These are phyloP conservation scores for Coemansia sp. DNA, from an alignment of 192 early-diverging fungal species.

Conservation along the genomic window DNA sequence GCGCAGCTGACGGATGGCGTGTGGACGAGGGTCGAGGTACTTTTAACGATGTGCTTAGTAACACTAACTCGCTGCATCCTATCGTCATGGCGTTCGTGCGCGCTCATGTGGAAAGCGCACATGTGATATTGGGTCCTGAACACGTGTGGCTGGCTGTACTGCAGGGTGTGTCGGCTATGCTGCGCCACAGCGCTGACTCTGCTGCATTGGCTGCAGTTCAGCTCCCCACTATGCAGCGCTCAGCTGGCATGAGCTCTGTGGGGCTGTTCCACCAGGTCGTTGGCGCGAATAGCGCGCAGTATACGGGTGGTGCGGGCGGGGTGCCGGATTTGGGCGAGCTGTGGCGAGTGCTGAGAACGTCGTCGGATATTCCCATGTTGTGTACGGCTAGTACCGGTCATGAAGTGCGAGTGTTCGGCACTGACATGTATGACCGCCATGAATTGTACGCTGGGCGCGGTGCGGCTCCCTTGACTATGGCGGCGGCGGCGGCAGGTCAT, in stretches of 20 bases:
- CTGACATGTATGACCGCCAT: conserved; percentile 35
- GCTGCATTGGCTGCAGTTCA: neutral
- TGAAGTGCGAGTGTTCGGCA: conserved; percentile 40
- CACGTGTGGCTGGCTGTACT: conserved; percentile 49
- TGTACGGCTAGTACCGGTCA: conserved; percentile 22
- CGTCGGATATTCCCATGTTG: conserved; percentile 25
- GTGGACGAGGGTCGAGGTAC: conserved; percentile 37
- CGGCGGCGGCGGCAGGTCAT: conserved; percentile 30
- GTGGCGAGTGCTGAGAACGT: conserved; percentile 36
- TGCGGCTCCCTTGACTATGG: conserved; percentile 50
- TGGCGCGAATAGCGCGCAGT: neutral
- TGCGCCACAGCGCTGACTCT: conserved; percentile 12
- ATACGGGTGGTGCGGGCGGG: neutral
- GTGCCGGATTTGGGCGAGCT: conserved; percentile 20
- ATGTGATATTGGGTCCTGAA: conserved; percentile 39
- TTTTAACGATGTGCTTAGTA: conserved; percentile 50
- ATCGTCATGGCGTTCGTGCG: conserved; percentile 42
- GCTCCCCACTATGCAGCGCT: neutral
- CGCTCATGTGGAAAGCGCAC: conserved; percentile 32
- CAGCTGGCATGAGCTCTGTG: neutral
- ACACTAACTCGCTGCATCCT: conserved; percentile 32
- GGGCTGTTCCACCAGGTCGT: neutral
- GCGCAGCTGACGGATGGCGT: conserved; percentile 33
- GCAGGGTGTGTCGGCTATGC: conserved; percentile 34
- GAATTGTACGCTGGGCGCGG: conserved; percentile 32